Percentiles rank a stretch among this genome's conserved stretches.
phyloP scores from a whole-genome alignment of 805 yeast species.

The Saturnispora sekii region DNA sequence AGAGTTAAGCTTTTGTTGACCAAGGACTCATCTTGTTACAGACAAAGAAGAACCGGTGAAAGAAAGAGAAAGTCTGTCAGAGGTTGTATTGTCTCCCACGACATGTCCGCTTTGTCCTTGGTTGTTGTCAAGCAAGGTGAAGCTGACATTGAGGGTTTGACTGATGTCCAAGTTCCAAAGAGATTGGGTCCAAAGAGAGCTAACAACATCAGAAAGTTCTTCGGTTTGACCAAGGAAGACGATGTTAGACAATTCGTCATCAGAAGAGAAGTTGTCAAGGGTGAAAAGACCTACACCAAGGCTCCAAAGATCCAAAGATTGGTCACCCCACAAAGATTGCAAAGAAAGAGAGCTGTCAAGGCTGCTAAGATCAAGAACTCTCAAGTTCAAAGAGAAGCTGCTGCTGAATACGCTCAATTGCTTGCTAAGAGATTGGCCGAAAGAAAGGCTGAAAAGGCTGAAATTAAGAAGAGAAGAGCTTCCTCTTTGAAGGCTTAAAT shows the following conservation, averaged over 20 bases:
- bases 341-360: constrained; percentile 96
- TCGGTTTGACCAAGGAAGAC: constrained; percentile 92
- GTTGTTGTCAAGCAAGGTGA: constrained; percentile 97
- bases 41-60: constrained; percentile 99
- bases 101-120: constrained; percentile 90
- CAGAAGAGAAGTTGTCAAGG: constrained; percentile 97
- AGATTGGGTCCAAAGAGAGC: constrained; percentile 99
- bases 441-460: constrained; percentile 97
- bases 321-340: constrained; percentile 97
- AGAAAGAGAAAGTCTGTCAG: constrained; percentile 99
- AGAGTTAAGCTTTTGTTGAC: constrained; percentile 94
- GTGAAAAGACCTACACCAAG: constrained; percentile 97
- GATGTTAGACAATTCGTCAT: constrained; percentile 87
- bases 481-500: constrained; percentile 84
- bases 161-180: constrained; percentile 92
- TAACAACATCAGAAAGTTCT: constrained; percentile 99
- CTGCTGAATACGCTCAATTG: constrained; percentile 99
- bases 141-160: constrained; percentile 87
- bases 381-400: constrained; percentile 99
- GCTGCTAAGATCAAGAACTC: constrained; percentile 93
- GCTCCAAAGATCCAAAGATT: constrained; percentile 99
- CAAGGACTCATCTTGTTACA: constrained; percentile 96
- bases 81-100: constrained; percentile 98
- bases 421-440: constrained; percentile 97
- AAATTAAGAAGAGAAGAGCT: constrained; percentile 99